These are phyloP conservation scores for Penicillium sp. DNA, from an alignment of 2,329 filamentous ascomycete species.

Conservation along the genomic window DNA sequence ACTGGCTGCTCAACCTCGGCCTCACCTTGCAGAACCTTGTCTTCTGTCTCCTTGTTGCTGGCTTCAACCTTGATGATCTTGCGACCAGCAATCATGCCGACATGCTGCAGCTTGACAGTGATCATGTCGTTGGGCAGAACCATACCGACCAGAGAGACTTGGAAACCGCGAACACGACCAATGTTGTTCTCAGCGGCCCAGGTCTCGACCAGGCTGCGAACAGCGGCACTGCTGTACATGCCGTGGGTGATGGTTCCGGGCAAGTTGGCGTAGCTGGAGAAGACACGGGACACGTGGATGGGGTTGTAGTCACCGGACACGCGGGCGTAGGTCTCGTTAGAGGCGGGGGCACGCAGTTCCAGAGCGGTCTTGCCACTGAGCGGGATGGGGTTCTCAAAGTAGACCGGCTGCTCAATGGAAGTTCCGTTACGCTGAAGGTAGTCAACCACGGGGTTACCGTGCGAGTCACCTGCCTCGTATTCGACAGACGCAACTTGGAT, in stretches of 20 bases:
- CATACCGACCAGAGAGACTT: constrained; percentile 96
- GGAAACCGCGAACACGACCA: constrained; percentile 94
- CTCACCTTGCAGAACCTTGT: constrained; percentile 92
- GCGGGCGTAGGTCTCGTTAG: constrained; percentile 95
- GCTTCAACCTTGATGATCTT: constrained; percentile 99
- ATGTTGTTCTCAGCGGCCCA: constrained; percentile 99
- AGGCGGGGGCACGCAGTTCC: constrained; percentile 83
- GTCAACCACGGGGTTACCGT: constrained; percentile 95
- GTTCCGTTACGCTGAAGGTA: constrained; percentile 90
- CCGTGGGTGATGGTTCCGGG: constrained; percentile 97
- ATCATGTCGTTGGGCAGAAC: constrained; percentile 95
- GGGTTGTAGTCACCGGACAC: constrained; percentile 99
- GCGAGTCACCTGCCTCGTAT: constrained; percentile 85
- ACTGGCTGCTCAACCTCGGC: constrained; percentile 97
- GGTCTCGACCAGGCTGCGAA: constrained; percentile 92
- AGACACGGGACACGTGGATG: constrained; percentile 96
- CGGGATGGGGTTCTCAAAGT: constrained; percentile 96
- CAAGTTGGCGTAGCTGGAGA: constrained; percentile 91
- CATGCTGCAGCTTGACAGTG: constrained; percentile 90
- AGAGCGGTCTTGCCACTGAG: constrained; percentile 89
- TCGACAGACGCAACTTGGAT: constrained; percentile 97
- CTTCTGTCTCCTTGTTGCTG: constrained; percentile 90
- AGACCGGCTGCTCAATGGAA: constrained; percentile 90
- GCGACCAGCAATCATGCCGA: constrained; percentile 95
- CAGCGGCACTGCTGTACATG: constrained; percentile 98